Evolutionary conservation across 2,329 filamentous ascomycete genomes (phyloP).

Genomic region (Shiraia sp.): DNA sequence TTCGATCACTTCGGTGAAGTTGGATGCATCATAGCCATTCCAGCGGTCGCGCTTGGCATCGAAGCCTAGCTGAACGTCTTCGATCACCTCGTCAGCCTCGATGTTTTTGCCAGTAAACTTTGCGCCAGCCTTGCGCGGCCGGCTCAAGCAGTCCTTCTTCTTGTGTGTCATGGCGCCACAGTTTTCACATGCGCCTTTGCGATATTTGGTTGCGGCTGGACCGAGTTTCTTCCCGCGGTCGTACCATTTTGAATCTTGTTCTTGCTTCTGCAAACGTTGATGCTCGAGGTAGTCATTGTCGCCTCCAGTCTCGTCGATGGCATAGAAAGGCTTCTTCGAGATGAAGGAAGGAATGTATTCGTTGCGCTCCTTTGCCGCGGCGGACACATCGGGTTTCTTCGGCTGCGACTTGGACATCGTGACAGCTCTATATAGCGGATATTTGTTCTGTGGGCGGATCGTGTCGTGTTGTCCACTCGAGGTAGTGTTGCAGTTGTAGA

Average conservation of each 20-base stretch:
- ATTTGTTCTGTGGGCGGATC: background rate
- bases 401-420: conserved; percentile 53
- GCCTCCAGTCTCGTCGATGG: conserved; percentile 72
- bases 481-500: conserved; percentile 5
- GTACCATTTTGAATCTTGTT: conserved; percentile 83
- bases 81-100: conserved; percentile 84
- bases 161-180: conserved; percentile 98
- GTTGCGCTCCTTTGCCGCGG: conserved; percentile 82
- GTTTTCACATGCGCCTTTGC: conserved; percentile 98
- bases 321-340: conserved; percentile 96
- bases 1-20: conserved; percentile 85
- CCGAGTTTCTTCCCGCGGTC: conserved; percentile 83
- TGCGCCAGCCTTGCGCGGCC: conserved; percentile 86
- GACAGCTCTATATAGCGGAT: background rate
- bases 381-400: conserved; percentile 56
- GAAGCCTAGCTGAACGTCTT: conserved; percentile 88
- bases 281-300: conserved; percentile 89
- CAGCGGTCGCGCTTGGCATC: conserved; percentile 97
- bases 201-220: conserved; percentile 91
- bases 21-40: conserved; percentile 93
- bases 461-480: conserved; percentile 4
- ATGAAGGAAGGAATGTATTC: conserved; percentile 98
- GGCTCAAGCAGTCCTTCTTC: conserved; percentile 86
- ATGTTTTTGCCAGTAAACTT: conserved; percentile 93
- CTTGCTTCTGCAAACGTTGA: conserved; percentile 78